phyloP scores from a whole-genome alignment of 1,284 basidiomycete genomes.

The Boletellus deceptivus region DNA sequence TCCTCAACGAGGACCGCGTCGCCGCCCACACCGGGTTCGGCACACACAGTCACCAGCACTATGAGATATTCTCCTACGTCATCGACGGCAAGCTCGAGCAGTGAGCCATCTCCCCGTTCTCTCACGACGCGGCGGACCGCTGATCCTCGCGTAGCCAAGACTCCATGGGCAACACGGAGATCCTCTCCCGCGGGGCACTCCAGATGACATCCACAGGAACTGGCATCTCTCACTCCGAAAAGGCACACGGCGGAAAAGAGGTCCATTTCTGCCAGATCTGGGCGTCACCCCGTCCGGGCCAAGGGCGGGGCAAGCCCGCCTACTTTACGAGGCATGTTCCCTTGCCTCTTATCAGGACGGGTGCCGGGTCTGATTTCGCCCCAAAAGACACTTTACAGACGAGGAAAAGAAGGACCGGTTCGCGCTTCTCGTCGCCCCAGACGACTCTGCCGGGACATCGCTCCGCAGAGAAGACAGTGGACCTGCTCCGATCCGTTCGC shows the following conservation, averaged over 20 bases:
- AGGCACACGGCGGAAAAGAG: slow-evolving; percentile 53
- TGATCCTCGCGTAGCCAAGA: slow-evolving; percentile 56
- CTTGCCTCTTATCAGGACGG: neutral
- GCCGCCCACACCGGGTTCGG: slow-evolving; percentile 79
- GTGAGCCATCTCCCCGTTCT: slow-evolving; percentile 39
- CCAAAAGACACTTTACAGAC: slow-evolving; percentile 68
- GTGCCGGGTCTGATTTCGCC: neutral
- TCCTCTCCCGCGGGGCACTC: slow-evolving; percentile 83
- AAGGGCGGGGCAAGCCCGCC: slow-evolving; percentile 55
- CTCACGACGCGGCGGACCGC: neutral
- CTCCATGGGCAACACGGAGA: slow-evolving; percentile 86
- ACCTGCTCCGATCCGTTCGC: slow-evolving; percentile 71
- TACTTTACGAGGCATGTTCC: slow-evolving; percentile 71
- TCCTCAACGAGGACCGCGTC: slow-evolving; percentile 92
- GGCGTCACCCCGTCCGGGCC: slow-evolving; percentile 60
- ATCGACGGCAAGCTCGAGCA: slow-evolving; percentile 78
- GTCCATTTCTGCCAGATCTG: slow-evolving; percentile 91
- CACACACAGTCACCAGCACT: slow-evolving; percentile 80
- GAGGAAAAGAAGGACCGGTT: slow-evolving; percentile 76
- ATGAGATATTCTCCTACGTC: slow-evolving; percentile 91
- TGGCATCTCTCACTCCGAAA: slow-evolving; percentile 83
- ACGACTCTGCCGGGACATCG: slow-evolving; percentile 51
- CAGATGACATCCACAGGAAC: slow-evolving; percentile 91
- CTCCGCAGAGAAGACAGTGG: slow-evolving; percentile 64
- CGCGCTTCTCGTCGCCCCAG: slow-evolving; percentile 70